These are phyloP conservation scores for Cymbopogon citratus DNA, from an alignment of 176 grass and related monocot genomes.

Conservation along the genomic window DNA sequence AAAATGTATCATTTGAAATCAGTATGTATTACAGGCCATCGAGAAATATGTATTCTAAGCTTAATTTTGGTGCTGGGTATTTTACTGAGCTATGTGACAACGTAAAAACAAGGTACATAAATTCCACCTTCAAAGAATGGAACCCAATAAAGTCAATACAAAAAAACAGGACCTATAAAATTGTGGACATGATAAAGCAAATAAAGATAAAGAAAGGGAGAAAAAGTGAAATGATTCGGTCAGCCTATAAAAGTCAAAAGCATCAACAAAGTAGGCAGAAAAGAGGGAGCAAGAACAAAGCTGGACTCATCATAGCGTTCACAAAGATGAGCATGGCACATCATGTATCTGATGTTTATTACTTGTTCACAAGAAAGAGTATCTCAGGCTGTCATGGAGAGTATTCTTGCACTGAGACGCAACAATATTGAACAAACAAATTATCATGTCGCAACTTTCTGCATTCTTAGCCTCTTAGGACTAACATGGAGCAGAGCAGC, in stretches of 20 bases:
- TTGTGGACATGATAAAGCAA: conserved; percentile 33
- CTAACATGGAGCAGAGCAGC: conserved; percentile 4
- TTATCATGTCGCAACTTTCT: conserved; percentile 15
- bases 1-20: neutral
- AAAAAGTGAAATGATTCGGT: conserved; percentile 27
- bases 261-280: conserved; percentile 34
- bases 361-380: neutral
- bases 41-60: neutral
- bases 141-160: conserved; percentile 27
- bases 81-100: neutral
- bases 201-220: conserved; percentile 21
- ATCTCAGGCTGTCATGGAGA: conserved; percentile 3
- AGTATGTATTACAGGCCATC: neutral
- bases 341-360: conserved; percentile 21
- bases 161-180: conserved; percentile 18
- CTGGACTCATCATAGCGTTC: conserved; percentile 26
- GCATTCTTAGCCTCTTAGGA: neutral
- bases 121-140: conserved; percentile 41
- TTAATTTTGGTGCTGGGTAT: neutral
- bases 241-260: conserved; percentile 47
- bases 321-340: conserved; percentile 34
- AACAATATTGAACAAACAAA: neutral
- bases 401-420: neutral
- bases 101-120: conserved; percentile 3
- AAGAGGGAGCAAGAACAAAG: conserved; percentile 39